Percentiles rank a stretch among this genome's conserved stretches.
phyloP scores from a whole-genome alignment of 2,329 filamentous ascomycete species.

The Ophiosphaerella korrae region DNA sequence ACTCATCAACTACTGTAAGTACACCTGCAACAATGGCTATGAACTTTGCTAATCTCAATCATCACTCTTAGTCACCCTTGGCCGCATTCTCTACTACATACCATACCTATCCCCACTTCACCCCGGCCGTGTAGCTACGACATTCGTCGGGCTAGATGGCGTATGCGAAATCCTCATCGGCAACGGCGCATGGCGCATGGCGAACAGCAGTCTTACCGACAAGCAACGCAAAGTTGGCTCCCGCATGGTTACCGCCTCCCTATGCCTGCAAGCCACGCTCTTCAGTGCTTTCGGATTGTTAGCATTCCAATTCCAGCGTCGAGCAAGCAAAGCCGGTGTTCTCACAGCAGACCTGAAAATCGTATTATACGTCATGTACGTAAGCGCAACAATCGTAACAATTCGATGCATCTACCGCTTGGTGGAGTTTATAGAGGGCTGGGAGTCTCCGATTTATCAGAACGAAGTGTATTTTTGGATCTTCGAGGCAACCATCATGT shows the following conservation, averaged over 20 bases:
- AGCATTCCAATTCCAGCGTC: conserved; percentile 53
- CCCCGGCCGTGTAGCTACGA: conserved; percentile 63
- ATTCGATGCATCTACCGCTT: conserved; percentile 59
- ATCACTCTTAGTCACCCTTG: conserved; percentile 54
- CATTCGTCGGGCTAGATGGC: conserved; percentile 59
- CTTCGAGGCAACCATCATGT: conserved; percentile 60
- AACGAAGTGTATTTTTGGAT: conserved; percentile 61
- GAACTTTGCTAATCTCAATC: too few relatives aligned
- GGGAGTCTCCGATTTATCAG: conserved; percentile 44
- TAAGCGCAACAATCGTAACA: conserved; percentile 55
- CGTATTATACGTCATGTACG: conserved; percentile 55
- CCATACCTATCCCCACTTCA: conserved; percentile 64
- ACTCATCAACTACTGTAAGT: conserved; percentile 60
- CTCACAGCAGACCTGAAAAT: conserved; percentile 51
- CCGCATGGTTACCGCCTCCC: conserved; percentile 55
- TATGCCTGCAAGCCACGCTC: conserved; percentile 58
- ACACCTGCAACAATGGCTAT: too few relatives aligned
- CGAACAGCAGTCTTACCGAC: conserved; percentile 46
- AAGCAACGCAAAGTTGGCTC: conserved; percentile 50
- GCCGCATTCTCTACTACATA: conserved; percentile 65
- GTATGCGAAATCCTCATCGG: conserved; percentile 59
- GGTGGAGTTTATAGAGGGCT: conserved; percentile 55
- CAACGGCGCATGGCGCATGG: conserved; percentile 56
- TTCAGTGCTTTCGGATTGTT: conserved; percentile 57
- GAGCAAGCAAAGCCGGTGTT: conserved; percentile 47